These are phyloP conservation scores for Thinopyrum elongatum DNA, from an alignment of 176 grass and related monocot species.

Conservation along the genomic window DNA sequence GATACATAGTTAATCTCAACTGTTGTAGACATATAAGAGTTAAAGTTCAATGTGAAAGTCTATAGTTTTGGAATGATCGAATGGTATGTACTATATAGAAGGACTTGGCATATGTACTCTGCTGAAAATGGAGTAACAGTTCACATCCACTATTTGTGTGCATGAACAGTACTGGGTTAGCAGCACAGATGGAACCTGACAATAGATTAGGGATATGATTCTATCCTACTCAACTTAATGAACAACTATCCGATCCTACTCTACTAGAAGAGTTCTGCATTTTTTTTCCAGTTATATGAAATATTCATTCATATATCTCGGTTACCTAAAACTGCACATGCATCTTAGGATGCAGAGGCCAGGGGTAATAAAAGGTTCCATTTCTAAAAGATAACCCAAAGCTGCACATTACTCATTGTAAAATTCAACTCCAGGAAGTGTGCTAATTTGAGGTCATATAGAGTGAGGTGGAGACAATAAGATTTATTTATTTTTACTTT, in stretches of 20 bases:
- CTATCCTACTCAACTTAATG: not conserved
- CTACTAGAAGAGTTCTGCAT: not conserved
- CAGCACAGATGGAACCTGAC: not conserved
- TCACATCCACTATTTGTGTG: not conserved
- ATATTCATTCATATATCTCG: no score
- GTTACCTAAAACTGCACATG: no score
- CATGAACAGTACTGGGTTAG: not conserved
- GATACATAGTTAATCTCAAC: conserved; percentile 25
- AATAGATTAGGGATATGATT: conserved; percentile 14
- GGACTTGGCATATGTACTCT: not conserved
- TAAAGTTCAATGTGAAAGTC: conserved; percentile 11
- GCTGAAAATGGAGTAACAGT: not conserved
- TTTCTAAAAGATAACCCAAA: no score
- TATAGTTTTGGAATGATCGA: conserved; percentile 6
- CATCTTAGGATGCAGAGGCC: no score
- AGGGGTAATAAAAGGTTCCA: no score
- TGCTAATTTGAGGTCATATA: no score
- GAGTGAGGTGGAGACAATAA: no score
- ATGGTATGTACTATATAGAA: conserved; percentile 5
- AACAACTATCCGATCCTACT: not conserved
- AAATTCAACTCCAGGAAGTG: no score
- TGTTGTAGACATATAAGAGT: not conserved
- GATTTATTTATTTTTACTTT: no score
- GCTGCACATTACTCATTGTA: no score
- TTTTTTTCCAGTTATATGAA: not conserved